Conservation (phyloP, 2,329 filamentous ascomycete species). For the Fusarium napiforme region DNA sequence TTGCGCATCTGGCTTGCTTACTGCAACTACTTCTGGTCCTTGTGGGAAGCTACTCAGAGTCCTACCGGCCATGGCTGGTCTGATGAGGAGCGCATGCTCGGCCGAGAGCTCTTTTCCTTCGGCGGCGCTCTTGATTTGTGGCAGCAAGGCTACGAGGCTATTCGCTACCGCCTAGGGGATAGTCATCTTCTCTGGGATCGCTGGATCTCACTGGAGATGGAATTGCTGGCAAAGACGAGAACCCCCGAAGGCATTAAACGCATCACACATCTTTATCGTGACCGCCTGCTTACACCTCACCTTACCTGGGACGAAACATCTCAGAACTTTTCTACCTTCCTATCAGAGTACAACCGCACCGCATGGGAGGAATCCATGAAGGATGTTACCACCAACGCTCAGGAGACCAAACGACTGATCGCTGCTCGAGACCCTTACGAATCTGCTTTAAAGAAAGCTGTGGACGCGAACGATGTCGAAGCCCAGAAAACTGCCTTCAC, state of each 20-base stretch:
- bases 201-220: constrained; percentile 77
- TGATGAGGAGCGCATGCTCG: constrained; percentile 75
- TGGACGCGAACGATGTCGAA: constrained; percentile 65
- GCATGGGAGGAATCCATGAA: constrained; percentile 81
- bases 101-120: constrained; percentile 77
- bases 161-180: constrained; percentile 78
- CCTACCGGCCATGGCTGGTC: constrained; percentile 64
- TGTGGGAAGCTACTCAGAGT: constrained; percentile 72
- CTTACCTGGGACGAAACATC: constrained; percentile 79
- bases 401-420: constrained; percentile 72
- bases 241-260: constrained; percentile 69
- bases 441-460: constrained; percentile 69
- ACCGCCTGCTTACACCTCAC: constrained; percentile 78
- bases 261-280: constrained; percentile 75
- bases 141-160: constrained; percentile 76
- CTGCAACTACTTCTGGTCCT: constrained; percentile 79
- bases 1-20: constrained; percentile 80
- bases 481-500: constrained; percentile 63
- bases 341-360: constrained; percentile 75
- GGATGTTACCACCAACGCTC: constrained; percentile 70
- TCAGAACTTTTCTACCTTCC: constrained; percentile 78
- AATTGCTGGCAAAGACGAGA: constrained; percentile 69
- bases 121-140: constrained; percentile 75
- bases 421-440: constrained; percentile 74
- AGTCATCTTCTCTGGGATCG: constrained; percentile 84